Evolutionary conservation across 352 stramenopile species (phyloP).

Genomic region (Phytophthora tubulina): DNA sequence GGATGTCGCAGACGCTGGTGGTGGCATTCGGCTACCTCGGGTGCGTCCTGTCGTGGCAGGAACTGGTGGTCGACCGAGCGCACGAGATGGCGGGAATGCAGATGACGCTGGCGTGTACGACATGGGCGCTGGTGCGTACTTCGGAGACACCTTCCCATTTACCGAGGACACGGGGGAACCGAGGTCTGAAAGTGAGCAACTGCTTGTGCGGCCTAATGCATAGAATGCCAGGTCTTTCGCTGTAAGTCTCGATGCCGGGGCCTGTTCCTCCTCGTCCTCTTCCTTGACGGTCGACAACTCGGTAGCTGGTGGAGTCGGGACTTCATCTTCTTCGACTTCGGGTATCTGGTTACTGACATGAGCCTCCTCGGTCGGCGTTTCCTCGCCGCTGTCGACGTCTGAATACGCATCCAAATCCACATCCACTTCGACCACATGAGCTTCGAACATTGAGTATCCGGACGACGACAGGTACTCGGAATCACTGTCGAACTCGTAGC

Average conservation of each 20-base stretch:
- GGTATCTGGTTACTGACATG: constrained; percentile 15
- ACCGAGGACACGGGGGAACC: constrained; percentile 32
- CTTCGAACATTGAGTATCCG: constrained; percentile 30
- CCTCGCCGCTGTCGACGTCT: constrained; percentile 22
- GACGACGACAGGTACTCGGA: constrained; percentile 37
- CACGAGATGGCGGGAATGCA: constrained; percentile 35
- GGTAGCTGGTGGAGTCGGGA: constrained; percentile 17
- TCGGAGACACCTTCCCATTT: constrained; percentile 24
- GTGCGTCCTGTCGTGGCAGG: constrained; percentile 37
- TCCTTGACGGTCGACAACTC: constrained; percentile 39
- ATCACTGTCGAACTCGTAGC: constrained; percentile 52
- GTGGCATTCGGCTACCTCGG: constrained; percentile 13
- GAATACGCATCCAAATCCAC: constrained; percentile 13
- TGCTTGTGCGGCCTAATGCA: constrained; percentile 40
- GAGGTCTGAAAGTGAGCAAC: constrained; percentile 35
- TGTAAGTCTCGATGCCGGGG: constrained; percentile 29
- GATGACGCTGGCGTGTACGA: constrained; percentile 44
- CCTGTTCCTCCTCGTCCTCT: constrained; percentile 28
- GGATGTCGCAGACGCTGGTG: constrained; percentile 27
- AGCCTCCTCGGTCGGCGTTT: background rate
- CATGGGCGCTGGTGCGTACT: constrained; percentile 30
- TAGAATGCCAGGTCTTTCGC: constrained; percentile 43
- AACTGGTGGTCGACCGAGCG: constrained; percentile 27
- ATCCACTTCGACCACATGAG: constrained; percentile 16
- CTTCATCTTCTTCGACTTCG: constrained; percentile 14